phyloP scores from a whole-genome alignment of 257 asterid genomes.

The Solanum boliviense region DNA sequence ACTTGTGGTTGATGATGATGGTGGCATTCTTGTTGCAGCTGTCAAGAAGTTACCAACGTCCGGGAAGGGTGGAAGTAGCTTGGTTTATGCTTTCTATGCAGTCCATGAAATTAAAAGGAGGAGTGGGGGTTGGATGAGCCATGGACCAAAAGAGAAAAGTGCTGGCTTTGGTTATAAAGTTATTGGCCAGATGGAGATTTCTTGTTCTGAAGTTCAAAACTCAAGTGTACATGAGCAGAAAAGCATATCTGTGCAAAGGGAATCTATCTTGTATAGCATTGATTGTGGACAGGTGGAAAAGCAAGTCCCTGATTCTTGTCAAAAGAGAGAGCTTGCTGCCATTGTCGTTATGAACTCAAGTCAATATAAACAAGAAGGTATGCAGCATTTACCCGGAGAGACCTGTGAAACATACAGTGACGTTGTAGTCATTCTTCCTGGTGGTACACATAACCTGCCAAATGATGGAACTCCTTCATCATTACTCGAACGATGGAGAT shows the following conservation, averaged over 20 bases:
- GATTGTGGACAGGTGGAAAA: constrained; percentile 32
- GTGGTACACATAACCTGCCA: constrained; percentile 63
- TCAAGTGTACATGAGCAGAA: constrained; percentile 5
- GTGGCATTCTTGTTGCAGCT: constrained; percentile 69
- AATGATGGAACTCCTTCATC: constrained; percentile 62
- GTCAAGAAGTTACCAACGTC: constrained; percentile 40
- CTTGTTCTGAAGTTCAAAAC: constrained; percentile 16
- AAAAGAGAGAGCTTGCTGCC: constrained; percentile 68
- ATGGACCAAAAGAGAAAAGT: constrained; percentile 53
- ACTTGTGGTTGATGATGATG: constrained; percentile 60
- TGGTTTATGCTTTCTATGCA: constrained; percentile 61
- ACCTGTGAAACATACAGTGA: constrained; percentile 5
- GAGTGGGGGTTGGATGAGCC: constrained; percentile 69
- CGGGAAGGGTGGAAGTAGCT: constrained; percentile 35
- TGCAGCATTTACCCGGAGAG: background rate
- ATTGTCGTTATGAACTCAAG: constrained; percentile 29
- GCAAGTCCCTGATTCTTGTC: constrained; percentile 30
- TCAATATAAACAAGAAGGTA: constrained; percentile 11
- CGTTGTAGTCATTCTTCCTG: constrained; percentile 61
- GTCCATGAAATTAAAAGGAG: constrained; percentile 66
- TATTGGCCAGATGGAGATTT: constrained; percentile 70
- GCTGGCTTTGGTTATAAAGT: constrained; percentile 48
- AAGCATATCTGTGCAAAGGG: constrained; percentile 23
- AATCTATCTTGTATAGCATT: constrained; percentile 54
- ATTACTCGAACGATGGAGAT: constrained; percentile 64